Percentiles rank a stretch among this genome's conserved stretches.
Evolutionary conservation across 2,329 filamentous ascomycete species (phyloP).

Genomic region (Elsinoe australis): DNA sequence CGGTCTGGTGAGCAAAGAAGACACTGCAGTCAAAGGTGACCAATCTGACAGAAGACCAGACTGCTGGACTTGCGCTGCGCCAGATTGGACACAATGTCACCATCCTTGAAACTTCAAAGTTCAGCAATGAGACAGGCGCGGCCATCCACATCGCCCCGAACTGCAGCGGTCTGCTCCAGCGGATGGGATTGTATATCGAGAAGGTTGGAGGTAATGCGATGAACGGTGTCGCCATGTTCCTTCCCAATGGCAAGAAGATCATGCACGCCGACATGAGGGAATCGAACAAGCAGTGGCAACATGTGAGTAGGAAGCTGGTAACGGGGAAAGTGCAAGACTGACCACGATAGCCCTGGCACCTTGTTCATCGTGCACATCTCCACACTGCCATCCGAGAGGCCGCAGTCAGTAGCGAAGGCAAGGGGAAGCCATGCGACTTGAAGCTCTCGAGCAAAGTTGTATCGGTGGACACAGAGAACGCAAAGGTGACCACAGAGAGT

Average conservation of each 20-base stretch:
- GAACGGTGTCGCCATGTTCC: neutral
- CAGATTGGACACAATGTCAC: constrained; percentile 27
- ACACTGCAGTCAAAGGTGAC: neutral
- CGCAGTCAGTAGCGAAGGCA: constrained; percentile 22
- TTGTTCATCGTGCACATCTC: constrained; percentile 28
- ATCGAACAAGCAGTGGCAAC: constrained; percentile 24
- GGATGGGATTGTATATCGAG: constrained; percentile 20
- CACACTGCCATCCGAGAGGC: constrained; percentile 26
- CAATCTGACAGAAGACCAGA: constrained; percentile 16
- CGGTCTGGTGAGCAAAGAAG: constrained; percentile 20
- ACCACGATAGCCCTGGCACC: constrained; percentile 22
- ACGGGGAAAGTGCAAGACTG: neutral
- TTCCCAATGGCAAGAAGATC: constrained; percentile 16
- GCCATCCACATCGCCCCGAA: constrained; percentile 27
- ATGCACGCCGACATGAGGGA: constrained; percentile 13
- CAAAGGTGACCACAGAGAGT: constrained; percentile 24
- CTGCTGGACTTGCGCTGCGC: constrained; percentile 25
- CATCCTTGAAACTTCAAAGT: constrained; percentile 25
- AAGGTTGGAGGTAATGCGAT: constrained; percentile 21
- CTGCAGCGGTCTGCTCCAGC: constrained; percentile 21
- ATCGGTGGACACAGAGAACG: constrained; percentile 23
- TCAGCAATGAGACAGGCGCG: constrained; percentile 27
- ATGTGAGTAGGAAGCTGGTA: constrained; percentile 18
- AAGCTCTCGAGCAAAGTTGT: constrained; percentile 24
- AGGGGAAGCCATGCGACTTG: constrained; percentile 24